A percentile compares a stretch with the other conserved stretches of the same genome.
Conservation (phyloP, 2,329 filamentous ascomycete genomes). For the Neofusicoccum cordaticola region DNA sequence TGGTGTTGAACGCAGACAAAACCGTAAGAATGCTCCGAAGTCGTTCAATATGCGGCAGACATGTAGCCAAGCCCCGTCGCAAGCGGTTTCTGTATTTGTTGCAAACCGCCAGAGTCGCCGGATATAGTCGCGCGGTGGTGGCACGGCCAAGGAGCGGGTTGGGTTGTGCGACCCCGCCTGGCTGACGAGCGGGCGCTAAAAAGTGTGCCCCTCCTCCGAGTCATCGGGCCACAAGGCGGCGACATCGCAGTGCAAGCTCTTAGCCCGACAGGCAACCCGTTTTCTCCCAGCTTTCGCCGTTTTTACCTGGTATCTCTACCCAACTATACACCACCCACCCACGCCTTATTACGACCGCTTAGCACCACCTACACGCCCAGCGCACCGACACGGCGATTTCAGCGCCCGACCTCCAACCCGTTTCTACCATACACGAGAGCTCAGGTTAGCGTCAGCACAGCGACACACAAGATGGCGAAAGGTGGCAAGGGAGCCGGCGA, state of each 20-base stretch:
- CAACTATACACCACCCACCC: background rate
- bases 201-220: conserved; percentile 9
- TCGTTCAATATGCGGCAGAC: background rate
- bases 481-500: conserved; percentile 51
- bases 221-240: conserved; percentile 3
- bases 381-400: background rate
- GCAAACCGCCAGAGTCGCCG: background rate
- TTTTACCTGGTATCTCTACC: background rate
- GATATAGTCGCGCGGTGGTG: background rate
- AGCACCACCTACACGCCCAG: background rate
- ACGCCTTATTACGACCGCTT: background rate
- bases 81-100: background rate
- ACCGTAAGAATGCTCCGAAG: too few species aligned
- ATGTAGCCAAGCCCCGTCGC: background rate
- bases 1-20: too few species aligned
- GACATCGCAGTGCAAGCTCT: conserved; percentile 15
- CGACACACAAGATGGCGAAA: conserved; percentile 61
- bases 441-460: background rate
- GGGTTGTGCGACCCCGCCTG: conserved; percentile 7
- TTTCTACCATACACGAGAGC: background rate
- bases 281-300: background rate
- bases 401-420: background rate
- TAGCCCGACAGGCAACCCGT: conserved; percentile 5
- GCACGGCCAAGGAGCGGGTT: background rate
- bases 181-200: conserved; percentile 2